phyloP scores from a whole-genome alignment of 2,329 filamentous ascomycete species.

The Calonectria ilicicola region DNA sequence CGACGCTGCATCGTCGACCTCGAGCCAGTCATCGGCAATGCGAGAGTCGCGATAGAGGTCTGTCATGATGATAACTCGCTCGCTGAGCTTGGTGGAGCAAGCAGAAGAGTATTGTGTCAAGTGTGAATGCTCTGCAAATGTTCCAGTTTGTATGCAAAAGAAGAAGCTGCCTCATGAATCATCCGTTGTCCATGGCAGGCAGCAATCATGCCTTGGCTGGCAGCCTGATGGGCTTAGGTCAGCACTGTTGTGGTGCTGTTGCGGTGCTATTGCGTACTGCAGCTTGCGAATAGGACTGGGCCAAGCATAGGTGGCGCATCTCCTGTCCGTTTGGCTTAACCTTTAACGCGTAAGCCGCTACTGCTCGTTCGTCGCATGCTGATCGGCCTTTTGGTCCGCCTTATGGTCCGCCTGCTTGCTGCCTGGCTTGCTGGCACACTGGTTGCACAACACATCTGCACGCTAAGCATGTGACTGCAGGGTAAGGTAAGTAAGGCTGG shows the following conservation, averaged over 20 bases:
- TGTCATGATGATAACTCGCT: slow-evolving; percentile 30
- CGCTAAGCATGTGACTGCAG: background rate
- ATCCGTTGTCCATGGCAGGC: background rate
- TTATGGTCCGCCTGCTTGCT: background rate
- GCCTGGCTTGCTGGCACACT: background rate
- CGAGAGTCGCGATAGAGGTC: background rate
- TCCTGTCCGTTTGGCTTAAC: background rate
- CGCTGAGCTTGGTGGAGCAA: background rate
- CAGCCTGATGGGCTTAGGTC: slow-evolving; percentile 12
- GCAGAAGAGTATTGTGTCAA: too few species aligned
- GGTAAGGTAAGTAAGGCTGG: background rate
- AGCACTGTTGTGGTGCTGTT: too few species aligned
- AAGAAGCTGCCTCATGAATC: background rate
- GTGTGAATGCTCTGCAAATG: too few species aligned
- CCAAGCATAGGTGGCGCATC: background rate
- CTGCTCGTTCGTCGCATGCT: background rate
- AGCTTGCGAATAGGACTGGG: background rate
- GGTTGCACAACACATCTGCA: background rate
- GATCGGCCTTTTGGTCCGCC: background rate
- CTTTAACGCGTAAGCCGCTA: background rate
- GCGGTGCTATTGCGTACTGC: background rate
- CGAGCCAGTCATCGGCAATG: slow-evolving; percentile 39
- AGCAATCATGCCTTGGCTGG: background rate
- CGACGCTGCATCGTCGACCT: slow-evolving; percentile 33
- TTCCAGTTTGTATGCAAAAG: background rate